Conservation (phyloP, 495 filamentous ascomycete genomes). For the Articulospora tetracladia region DNA sequence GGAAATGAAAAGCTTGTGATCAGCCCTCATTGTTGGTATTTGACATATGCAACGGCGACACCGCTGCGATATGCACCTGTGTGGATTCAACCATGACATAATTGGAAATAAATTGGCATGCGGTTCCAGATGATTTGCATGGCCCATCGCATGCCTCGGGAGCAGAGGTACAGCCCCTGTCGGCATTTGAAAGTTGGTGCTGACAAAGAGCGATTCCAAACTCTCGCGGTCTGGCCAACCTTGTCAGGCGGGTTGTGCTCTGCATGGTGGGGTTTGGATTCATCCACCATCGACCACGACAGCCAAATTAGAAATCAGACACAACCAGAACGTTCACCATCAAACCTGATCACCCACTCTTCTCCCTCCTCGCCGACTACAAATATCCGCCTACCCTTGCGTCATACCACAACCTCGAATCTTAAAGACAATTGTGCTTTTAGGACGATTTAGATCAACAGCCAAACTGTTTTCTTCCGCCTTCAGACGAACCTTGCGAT, state of each 20-base stretch:
- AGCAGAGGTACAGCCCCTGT: neutral
- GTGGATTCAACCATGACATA: neutral
- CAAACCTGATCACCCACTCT: slow-evolving; percentile 5
- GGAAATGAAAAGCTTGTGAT: too few relatives aligned
- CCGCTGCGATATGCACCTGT: neutral
- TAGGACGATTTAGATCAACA: slow-evolving; percentile 19
- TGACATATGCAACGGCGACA: neutral
- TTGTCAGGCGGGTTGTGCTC: too few relatives aligned
- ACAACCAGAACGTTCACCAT: neutral
- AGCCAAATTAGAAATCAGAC: slow-evolving; percentile 13
- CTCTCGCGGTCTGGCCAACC: neutral
- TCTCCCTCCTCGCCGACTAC: neutral
- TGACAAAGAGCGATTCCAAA: neutral
- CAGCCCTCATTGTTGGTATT: neutral
- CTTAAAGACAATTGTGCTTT: neutral
- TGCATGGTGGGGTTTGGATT: neutral
- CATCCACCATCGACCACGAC: neutral
- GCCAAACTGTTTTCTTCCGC: slow-evolving; percentile 86
- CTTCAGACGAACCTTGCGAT: slow-evolving; percentile 51
- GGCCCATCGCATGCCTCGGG: neutral
- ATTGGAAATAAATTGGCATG: neutral
- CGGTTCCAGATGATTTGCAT: neutral
- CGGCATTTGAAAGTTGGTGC: neutral
- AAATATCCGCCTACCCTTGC: slow-evolving; percentile 4
- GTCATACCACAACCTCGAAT: neutral